phyloP scores from a whole-genome alignment of 2,329 filamentous ascomycete species.

The Phaeophleospora eucalypticola region DNA sequence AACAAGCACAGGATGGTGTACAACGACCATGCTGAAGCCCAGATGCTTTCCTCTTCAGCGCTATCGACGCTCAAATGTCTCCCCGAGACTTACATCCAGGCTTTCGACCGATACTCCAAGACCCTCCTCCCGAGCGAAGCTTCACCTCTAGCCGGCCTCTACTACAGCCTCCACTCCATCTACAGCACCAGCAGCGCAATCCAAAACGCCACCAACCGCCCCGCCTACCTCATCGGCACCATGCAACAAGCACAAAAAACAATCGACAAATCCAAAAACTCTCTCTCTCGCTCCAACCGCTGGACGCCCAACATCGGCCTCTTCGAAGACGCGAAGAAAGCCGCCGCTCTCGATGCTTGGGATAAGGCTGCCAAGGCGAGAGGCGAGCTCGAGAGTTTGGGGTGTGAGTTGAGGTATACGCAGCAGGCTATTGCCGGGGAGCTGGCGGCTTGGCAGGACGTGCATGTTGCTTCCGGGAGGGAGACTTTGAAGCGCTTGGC shows the following conservation, averaged over 20 bases:
- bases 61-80: slow-evolving; percentile 61
- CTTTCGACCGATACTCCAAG: slow-evolving; percentile 68
- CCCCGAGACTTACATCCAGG: slow-evolving; percentile 62
- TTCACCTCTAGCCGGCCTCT: slow-evolving; percentile 68
- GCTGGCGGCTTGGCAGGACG: slow-evolving; percentile 88
- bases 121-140: slow-evolving; percentile 64
- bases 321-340: slow-evolving; percentile 80
- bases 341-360: slow-evolving; percentile 78
- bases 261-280: slow-evolving; percentile 72
- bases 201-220: slow-evolving; percentile 71
- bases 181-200: slow-evolving; percentile 80
- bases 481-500: slow-evolving; percentile 73
- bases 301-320: slow-evolving; percentile 65
- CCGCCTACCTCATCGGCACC: slow-evolving; percentile 69
- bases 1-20: slow-evolving; percentile 65
- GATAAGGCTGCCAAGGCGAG: slow-evolving; percentile 69
- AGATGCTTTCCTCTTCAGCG: slow-evolving; percentile 49
- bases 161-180: slow-evolving; percentile 72
- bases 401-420: slow-evolving; percentile 80
- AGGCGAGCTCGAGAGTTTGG: slow-evolving; percentile 67
- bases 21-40: slow-evolving; percentile 67
- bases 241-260: slow-evolving; percentile 71
- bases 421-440: slow-evolving; percentile 91
- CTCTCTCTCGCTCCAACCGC: slow-evolving; percentile 67
- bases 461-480: slow-evolving; percentile 72